Evolutionary conservation across 192 early-diverging fungal genomes (phyloP).

Genomic region (Funneliformis geosporum): DNA sequence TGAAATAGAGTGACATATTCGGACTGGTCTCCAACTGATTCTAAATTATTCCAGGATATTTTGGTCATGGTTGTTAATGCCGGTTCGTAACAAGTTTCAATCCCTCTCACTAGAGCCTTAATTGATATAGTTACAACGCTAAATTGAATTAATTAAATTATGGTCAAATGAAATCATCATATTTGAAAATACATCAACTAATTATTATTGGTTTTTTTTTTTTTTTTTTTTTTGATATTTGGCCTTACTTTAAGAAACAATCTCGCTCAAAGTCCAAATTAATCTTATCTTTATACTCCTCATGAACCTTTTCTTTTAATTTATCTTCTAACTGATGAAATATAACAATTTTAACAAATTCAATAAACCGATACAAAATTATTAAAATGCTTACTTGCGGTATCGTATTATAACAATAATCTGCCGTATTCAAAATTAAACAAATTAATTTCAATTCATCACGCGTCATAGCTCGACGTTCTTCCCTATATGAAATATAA

Average conservation of each 20-base stretch:
- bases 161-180: too few relatives aligned
- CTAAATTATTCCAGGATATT: constrained; percentile 77
- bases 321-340: constrained; percentile 81
- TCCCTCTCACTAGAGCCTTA: constrained; percentile 62
- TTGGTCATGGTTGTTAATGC: constrained; percentile 73
- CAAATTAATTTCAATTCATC: constrained; percentile 75
- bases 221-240: too few relatives aligned
- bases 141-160: not conserved
- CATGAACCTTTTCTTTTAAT: constrained; percentile 80
- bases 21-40: constrained; percentile 93
- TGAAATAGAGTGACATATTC: constrained; percentile 77
- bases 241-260: constrained; percentile 68
- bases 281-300: constrained; percentile 66
- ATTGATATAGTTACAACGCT: constrained; percentile 68
- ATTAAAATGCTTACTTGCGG: constrained; percentile 54
- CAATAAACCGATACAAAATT: not conserved
- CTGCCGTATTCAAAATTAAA: constrained; percentile 89
- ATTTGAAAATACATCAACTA: too few relatives aligned
- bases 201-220: too few relatives aligned
- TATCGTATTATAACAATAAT: constrained; percentile 89
- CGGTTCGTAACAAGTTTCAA: constrained; percentile 70
- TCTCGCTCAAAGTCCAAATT: constrained; percentile 78
- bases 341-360: not conserved
- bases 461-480: constrained; percentile 59
- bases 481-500: constrained; percentile 48